phyloP scores from a whole-genome alignment of 2,329 filamentous ascomycete genomes.

The Talaromyces funiculosus region DNA sequence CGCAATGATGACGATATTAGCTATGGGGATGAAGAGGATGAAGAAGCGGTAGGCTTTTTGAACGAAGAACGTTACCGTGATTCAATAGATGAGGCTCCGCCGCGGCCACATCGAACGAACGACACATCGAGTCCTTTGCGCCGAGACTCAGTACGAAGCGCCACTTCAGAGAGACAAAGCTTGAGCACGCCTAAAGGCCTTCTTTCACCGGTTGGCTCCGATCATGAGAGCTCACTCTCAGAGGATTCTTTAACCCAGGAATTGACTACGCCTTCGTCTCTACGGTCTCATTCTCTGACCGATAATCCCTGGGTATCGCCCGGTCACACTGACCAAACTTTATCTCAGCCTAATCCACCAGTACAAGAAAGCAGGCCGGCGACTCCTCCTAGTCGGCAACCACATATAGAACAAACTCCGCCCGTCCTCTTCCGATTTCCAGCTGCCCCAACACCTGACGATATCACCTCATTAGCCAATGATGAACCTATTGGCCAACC shows the following conservation, averaged over 20 bases:
- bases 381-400: slow-evolving; percentile 20
- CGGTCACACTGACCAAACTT: slow-evolving; percentile 15
- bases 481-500: slow-evolving; percentile 15
- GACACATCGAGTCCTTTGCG: slow-evolving; percentile 18
- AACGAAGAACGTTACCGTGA: slow-evolving; percentile 35
- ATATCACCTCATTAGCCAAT: slow-evolving; percentile 14
- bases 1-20: slow-evolving; percentile 54
- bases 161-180: slow-evolving; percentile 29
- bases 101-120: slow-evolving; percentile 18
- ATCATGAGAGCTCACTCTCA: slow-evolving; percentile 28
- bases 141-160: slow-evolving; percentile 30
- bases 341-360: slow-evolving; percentile 21
- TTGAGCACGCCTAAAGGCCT: slow-evolving; percentile 28
- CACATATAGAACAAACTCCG: slow-evolving; percentile 21
- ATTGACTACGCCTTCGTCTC: slow-evolving; percentile 19
- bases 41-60: slow-evolving; percentile 44
- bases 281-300: slow-evolving; percentile 30
- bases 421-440: slow-evolving; percentile 36
- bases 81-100: slow-evolving; percentile 26
- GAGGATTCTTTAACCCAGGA: slow-evolving; percentile 27
- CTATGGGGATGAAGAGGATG: slow-evolving; percentile 60
- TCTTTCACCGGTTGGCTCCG: slow-evolving; percentile 29
- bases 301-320: slow-evolving; percentile 34
- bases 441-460: slow-evolving; percentile 30
- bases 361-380: slow-evolving; percentile 18